Percentiles rank a stretch among this genome's conserved stretches.
These are phyloP conservation scores for Vigna mungo DNA, from an alignment of 306 rosid species.

Conservation along the genomic window DNA sequence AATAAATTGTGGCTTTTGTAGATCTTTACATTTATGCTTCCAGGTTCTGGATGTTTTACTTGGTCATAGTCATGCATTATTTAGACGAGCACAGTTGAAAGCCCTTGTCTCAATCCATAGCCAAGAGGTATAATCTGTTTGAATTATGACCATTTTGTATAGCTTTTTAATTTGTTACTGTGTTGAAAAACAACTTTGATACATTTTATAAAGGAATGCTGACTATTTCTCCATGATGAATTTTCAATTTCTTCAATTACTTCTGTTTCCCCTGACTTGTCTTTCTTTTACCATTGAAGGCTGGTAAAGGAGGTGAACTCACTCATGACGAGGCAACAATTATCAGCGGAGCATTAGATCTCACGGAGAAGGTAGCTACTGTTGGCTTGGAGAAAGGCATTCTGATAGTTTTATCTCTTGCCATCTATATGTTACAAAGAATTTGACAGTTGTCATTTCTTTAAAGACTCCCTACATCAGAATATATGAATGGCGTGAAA, in stretches of 20 bases:
- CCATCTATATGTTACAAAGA: not conserved
- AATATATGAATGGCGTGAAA: slow-evolving; percentile 9
- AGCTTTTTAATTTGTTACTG: slow-evolving; percentile 20
- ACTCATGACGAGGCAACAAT: slow-evolving; percentile 94
- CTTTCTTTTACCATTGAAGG: slow-evolving; percentile 57
- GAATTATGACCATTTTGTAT: slow-evolving; percentile 59
- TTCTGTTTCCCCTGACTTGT: slow-evolving; percentile 25
- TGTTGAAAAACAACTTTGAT: not conserved
- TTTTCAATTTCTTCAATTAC: slow-evolving; percentile 13
- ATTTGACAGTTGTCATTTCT: slow-evolving; percentile 3
- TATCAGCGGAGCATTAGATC: slow-evolving; percentile 94
- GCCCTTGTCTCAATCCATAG: slow-evolving; percentile 91
- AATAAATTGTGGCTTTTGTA: slow-evolving; percentile 36
- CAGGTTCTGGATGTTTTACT: slow-evolving; percentile 83
- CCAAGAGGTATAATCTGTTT: slow-evolving; percentile 76
- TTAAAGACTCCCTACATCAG: not conserved
- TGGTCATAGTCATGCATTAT: slow-evolving; percentile 80
- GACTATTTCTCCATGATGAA: slow-evolving; percentile 31
- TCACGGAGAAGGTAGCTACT: slow-evolving; percentile 77
- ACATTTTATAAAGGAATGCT: slow-evolving; percentile 17
- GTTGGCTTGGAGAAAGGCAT: slow-evolving; percentile 23
- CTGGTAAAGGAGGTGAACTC: slow-evolving; percentile 98
- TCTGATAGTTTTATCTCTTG: slow-evolving; percentile 8
- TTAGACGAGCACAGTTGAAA: slow-evolving; percentile 94
- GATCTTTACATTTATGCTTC: slow-evolving; percentile 47